Evolutionary conservation across 164 flowering plant genomes (phyloP).

Genomic region (Macadamia integrifolia): DNA sequence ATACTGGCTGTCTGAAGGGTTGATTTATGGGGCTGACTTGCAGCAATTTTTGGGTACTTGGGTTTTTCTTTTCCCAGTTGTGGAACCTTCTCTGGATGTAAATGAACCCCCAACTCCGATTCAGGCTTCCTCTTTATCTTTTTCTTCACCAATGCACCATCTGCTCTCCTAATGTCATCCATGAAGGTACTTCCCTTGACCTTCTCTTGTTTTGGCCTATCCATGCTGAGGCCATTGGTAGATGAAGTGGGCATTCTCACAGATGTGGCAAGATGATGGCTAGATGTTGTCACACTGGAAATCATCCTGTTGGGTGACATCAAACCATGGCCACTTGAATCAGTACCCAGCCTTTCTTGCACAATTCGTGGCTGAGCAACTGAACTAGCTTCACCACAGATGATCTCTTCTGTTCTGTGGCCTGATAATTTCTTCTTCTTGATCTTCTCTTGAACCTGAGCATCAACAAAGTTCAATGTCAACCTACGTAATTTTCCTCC

Average conservation of each 20-base stretch:
- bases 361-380: slow-evolving; percentile 25
- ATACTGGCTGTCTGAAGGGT: slow-evolving; percentile 15
- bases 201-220: slow-evolving; percentile 44
- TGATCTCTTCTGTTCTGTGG: slow-evolving; percentile 29
- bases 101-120: slow-evolving; percentile 21
- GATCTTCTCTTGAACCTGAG: slow-evolving; percentile 43
- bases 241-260: slow-evolving; percentile 23
- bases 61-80: slow-evolving; percentile 35
- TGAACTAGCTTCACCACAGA: slow-evolving; percentile 28
- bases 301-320: slow-evolving; percentile 20
- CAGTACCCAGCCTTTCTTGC: slow-evolving; percentile 30
- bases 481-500: background rate
- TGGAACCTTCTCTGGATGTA: slow-evolving; percentile 32
- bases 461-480: background rate
- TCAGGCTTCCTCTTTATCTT: slow-evolving; percentile 46
- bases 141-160: slow-evolving; percentile 32
- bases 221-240: slow-evolving; percentile 17
- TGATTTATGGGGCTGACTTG: slow-evolving; percentile 3
- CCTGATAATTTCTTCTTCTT: slow-evolving; percentile 39
- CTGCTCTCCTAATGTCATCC: slow-evolving; percentile 23
- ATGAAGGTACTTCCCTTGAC: slow-evolving; percentile 25
- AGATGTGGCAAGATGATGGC: slow-evolving; percentile 4
- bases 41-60: slow-evolving; percentile 29
- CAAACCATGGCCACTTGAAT: slow-evolving; percentile 23
- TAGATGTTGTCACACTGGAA: slow-evolving; percentile 17